Conservation (phyloP, 257 asterid genomes). For the Solanum clarkiae region DNA sequence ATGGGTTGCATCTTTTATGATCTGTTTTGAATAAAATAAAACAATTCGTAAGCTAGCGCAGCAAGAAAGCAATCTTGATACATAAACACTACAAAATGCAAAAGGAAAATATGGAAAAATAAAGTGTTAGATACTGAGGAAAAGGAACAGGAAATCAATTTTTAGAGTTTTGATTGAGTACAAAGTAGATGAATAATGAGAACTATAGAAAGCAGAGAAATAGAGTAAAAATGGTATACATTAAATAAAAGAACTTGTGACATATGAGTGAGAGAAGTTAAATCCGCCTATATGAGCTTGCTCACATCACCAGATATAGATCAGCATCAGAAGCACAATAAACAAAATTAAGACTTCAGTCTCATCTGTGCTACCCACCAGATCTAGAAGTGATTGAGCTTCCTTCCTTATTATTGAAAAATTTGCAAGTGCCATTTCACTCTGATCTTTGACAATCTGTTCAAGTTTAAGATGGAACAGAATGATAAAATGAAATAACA, state of each 20-base stretch:
- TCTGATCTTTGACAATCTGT: slow-evolving; percentile 84
- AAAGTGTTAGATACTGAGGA: background rate
- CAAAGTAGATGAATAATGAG: background rate
- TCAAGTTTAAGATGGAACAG: background rate
- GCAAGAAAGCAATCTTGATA: background rate
- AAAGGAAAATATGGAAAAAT: background rate
- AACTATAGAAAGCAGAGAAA: background rate
- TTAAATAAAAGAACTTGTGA: background rate
- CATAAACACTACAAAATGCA: background rate
- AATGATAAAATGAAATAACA: background rate
- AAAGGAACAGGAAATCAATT: background rate
- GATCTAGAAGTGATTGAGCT: slow-evolving; percentile 62
- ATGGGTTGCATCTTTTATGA: slow-evolving; percentile 77
- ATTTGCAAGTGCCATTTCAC: slow-evolving; percentile 67
- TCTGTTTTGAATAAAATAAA: slow-evolving; percentile 28
- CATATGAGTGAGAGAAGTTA: background rate
- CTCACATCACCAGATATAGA: background rate
- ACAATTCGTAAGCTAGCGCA: background rate
- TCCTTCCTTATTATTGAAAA: slow-evolving; percentile 76
- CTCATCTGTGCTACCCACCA: slow-evolving; percentile 34
- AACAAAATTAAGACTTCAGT: background rate
- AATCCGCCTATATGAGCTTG: background rate
- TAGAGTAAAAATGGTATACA: background rate
- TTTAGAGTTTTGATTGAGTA: background rate
- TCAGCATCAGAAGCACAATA: background rate